These are phyloP conservation scores for Brassica carinata DNA, from an alignment of 345 rosid genomes.

Conservation along the genomic window DNA sequence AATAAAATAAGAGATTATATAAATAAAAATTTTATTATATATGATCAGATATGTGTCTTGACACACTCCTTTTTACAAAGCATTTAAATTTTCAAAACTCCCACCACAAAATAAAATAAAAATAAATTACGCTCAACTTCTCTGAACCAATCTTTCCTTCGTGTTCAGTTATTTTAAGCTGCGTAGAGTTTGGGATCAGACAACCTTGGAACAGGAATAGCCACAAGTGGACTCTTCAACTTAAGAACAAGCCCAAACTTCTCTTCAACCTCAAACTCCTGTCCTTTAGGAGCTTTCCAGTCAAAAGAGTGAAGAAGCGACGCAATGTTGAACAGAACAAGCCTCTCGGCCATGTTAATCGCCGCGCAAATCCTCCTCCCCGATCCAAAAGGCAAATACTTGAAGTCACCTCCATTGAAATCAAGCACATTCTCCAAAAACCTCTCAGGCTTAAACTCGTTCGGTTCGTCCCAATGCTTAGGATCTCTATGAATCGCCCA, in stretches of 20 bases:
- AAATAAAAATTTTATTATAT: not conserved
- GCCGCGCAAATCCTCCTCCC: slow-evolving; percentile 60
- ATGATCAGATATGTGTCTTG: not conserved
- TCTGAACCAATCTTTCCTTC: not conserved
- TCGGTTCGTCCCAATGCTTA: slow-evolving; percentile 48
- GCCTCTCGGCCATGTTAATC: slow-evolving; percentile 51
- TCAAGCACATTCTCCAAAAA: slow-evolving; percentile 37
- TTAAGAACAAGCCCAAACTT: slow-evolving; percentile 53
- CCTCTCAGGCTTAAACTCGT: slow-evolving; percentile 51
- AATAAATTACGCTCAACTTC: not conserved
- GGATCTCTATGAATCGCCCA: slow-evolving; percentile 63
- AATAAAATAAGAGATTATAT: not conserved
- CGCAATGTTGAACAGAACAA: slow-evolving; percentile 44
- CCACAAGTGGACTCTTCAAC: slow-evolving; percentile 49
- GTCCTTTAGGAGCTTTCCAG: slow-evolving; percentile 49
- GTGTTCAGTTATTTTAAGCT: slow-evolving; percentile 15
- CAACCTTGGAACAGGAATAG: slow-evolving; percentile 49
- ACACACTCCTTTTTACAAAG: not conserved
- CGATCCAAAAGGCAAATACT: slow-evolving; percentile 54
- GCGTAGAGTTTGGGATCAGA: slow-evolving; percentile 36
- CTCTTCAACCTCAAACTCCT: slow-evolving; percentile 45
- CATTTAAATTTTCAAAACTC: slow-evolving; percentile 1
- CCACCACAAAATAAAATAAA: not conserved
- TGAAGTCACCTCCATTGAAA: slow-evolving; percentile 48
- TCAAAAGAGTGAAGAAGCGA: slow-evolving; percentile 55